phyloP scores from a whole-genome alignment of 1,139 yeast genomes.

The Entelexis paramagnoliae region DNA sequence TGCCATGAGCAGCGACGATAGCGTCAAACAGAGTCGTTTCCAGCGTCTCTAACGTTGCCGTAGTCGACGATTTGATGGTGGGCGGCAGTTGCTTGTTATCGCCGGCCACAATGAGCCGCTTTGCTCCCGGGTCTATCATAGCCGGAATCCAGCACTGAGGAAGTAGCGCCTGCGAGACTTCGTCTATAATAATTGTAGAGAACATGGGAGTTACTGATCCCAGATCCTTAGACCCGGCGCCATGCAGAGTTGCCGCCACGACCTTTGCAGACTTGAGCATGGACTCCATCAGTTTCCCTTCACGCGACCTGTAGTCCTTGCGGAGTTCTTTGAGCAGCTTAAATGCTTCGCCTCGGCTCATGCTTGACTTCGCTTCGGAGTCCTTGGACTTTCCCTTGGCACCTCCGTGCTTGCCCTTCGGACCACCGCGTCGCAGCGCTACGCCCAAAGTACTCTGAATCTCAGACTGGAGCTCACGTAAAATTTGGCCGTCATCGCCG shows the following conservation, averaged over 20 bases:
- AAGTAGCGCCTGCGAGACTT: conserved; percentile 86
- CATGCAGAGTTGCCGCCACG: conserved; percentile 75
- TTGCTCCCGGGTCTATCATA: conserved; percentile 8
- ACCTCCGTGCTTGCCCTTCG: not conserved
- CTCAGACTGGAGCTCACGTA: conserved; percentile 60
- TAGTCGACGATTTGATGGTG: conserved; percentile 31
- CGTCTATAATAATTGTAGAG: conserved; percentile 82
- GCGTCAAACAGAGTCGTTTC: conserved; percentile 73
- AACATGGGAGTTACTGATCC: conserved; percentile 35
- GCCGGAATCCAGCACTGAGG: conserved; percentile 95
- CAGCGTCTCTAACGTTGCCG: conserved; percentile 35
- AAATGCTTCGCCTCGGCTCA: conserved; percentile 37
- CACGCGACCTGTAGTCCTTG: conserved; percentile 59
- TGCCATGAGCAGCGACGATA: conserved; percentile 44
- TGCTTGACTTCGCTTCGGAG: not conserved
- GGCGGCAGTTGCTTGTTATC: conserved; percentile 24
- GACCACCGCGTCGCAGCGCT: conserved; percentile 39
- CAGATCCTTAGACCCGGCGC: conserved; percentile 66
- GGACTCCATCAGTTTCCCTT: conserved; percentile 51
- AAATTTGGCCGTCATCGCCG: conserved; percentile 51
- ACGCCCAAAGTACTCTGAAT: conserved; percentile 51
- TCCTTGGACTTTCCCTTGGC: not conserved
- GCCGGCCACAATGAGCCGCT: conserved; percentile 31
- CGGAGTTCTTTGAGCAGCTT: conserved; percentile 57
- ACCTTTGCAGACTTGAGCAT: conserved; percentile 55